Evolutionary conservation across 2,329 filamentous ascomycete genomes (phyloP).

Genomic region (Cladosporium sp.): DNA sequence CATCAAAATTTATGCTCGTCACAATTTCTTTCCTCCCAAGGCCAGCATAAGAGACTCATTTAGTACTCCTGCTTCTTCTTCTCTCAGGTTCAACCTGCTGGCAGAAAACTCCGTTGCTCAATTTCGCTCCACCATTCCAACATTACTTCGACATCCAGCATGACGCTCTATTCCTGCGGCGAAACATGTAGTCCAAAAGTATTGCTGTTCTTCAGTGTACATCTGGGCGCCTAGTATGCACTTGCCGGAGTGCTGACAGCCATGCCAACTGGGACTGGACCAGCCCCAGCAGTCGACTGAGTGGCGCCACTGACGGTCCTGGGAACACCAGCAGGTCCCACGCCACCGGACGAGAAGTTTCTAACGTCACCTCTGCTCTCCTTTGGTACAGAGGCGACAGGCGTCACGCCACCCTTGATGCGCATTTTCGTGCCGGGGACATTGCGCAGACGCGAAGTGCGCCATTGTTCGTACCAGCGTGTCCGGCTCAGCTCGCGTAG

Average conservation of each 20-base stretch:
- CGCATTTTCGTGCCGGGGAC: slow-evolving; percentile 28
- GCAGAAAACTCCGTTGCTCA: neutral
- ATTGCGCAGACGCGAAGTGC: slow-evolving; percentile 58
- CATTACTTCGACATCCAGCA: neutral
- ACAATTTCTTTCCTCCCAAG: neutral
- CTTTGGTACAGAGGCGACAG: slow-evolving; percentile 34
- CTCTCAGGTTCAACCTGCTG: neutral
- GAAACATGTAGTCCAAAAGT: neutral
- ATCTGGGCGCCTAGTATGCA: neutral
- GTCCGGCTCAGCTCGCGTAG: slow-evolving; percentile 87
- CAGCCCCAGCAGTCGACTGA: neutral
- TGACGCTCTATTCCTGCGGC: neutral
- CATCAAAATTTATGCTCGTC: neutral
- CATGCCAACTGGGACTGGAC: neutral
- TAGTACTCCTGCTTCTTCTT: neutral
- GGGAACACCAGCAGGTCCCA: slow-evolving; percentile 18
- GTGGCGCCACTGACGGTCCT: slow-evolving; percentile 22
- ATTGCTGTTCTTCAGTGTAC: neutral
- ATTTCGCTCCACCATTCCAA: neutral
- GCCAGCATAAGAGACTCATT: neutral
- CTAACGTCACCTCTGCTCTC: slow-evolving; percentile 27
- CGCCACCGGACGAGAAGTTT: slow-evolving; percentile 9
- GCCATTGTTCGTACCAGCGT: slow-evolving; percentile 95
- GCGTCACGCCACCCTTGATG: slow-evolving; percentile 38
- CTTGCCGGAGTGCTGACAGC: neutral